Evolutionary conservation across 2,329 filamentous ascomycete genomes (phyloP).

Genomic region (Elsinoe fawcettii): DNA sequence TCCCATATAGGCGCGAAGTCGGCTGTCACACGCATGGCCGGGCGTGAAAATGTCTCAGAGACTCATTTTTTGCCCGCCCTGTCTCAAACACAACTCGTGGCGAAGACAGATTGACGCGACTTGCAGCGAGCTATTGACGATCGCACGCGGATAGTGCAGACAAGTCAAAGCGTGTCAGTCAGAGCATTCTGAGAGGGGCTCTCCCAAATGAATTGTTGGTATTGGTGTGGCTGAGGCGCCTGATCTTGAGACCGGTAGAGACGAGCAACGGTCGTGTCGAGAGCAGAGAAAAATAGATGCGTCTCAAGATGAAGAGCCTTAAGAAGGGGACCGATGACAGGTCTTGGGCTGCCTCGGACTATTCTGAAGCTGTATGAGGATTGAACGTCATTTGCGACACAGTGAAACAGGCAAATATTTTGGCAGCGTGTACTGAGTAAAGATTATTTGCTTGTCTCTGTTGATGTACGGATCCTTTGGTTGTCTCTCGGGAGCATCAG

Average conservation of each 20-base stretch:
- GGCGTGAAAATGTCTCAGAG: constrained; percentile 8
- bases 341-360: constrained; percentile 1
- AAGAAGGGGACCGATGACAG: neutral
- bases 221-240: neutral
- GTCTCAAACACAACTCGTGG: constrained; percentile 9
- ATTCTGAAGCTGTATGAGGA: constrained; percentile 11
- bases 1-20: constrained; percentile 15
- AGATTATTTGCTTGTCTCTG: constrained; percentile 15
- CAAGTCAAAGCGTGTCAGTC: constrained; percentile 9
- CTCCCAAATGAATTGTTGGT: neutral
- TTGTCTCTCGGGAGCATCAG: constrained; percentile 7
- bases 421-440: neutral
- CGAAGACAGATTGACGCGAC: constrained; percentile 10
- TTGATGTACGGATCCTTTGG: neutral
- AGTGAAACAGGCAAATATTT: constrained; percentile 10
- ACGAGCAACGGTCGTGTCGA: neutral
- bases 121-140: constrained; percentile 6
- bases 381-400: constrained; percentile 14
- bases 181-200: neutral
- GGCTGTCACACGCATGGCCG: constrained; percentile 11
- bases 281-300: constrained; percentile 11
- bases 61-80: constrained; percentile 7
- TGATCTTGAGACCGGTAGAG: constrained; percentile 11
- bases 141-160: neutral
- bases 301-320: constrained; percentile 12